Evolutionary conservation across 2,329 filamentous ascomycete species (phyloP).

Genomic region (Huntiella abstrusa): DNA sequence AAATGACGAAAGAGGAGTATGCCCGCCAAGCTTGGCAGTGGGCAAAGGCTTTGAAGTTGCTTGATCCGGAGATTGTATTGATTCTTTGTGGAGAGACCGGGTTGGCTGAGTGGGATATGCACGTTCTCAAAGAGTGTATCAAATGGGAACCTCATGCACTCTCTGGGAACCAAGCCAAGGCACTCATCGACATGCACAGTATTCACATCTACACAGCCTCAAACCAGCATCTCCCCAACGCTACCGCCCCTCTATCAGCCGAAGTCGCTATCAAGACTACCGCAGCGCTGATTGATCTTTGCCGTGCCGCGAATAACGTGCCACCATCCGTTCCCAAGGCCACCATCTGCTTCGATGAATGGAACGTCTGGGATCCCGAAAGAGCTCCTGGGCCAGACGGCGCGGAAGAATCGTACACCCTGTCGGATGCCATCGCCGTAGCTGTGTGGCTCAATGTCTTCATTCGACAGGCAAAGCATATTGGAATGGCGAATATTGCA

Average conservation of each 20-base stretch:
- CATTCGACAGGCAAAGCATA: constrained; percentile 46
- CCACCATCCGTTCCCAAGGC: constrained; percentile 39
- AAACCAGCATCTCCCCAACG: constrained; percentile 26
- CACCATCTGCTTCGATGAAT: constrained; percentile 67
- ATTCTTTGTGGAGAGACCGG: constrained; percentile 59
- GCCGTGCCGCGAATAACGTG: constrained; percentile 48
- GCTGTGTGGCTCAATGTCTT: constrained; percentile 61
- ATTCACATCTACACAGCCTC: constrained; percentile 62
- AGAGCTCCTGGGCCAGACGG: constrained; percentile 53
- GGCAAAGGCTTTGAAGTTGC: constrained; percentile 53
- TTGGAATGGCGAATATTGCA: constrained; percentile 65
- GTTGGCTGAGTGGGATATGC: constrained; percentile 49
- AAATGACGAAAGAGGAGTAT: constrained; percentile 52
- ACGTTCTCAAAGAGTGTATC: constrained; percentile 52
- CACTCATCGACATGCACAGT: constrained; percentile 58
- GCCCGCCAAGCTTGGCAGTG: constrained; percentile 50
- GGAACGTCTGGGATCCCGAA: constrained; percentile 65
- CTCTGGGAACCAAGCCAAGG: constrained; percentile 18
- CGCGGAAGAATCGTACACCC: constrained; percentile 53
- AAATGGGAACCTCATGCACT: constrained; percentile 20
- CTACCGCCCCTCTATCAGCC: constrained; percentile 41
- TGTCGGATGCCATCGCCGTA: constrained; percentile 60
- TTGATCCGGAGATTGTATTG: constrained; percentile 49
- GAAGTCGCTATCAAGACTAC: constrained; percentile 58
- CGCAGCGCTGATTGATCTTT: constrained; percentile 50